Evolutionary conservation across 495 filamentous ascomycete genomes (phyloP), one percentile per base, ranked within the genome.

Genomic region (Trichoderma erinaceum): DNA sequence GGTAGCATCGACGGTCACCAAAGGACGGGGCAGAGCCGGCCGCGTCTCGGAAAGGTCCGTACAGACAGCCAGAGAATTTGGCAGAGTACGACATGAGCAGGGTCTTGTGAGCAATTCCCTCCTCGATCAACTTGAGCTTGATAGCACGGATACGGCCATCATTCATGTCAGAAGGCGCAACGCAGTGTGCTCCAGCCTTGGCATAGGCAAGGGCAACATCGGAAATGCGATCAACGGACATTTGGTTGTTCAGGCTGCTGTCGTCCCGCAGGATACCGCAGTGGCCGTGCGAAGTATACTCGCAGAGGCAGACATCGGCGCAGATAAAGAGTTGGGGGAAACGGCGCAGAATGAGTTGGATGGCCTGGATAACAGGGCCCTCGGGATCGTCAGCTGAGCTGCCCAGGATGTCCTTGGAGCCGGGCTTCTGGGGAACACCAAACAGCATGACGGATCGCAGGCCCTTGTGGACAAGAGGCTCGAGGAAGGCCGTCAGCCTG

Each of bases 251-350:
- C 38, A 99, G 85, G 68, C 86, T 89, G 50, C 92, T 93, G 76
- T 99, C 95, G 71, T 97, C 91, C 56, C 91, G 85, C 29, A 98
- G 83, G 70, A 99, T 96, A 58, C 96, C 95, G 75, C 95, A 99
- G 80, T 99, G 95, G 58, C 95, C 95, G 75, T 99, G 95, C n/a
- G 91, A 94, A 8, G 95, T 98, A 78, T 99, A 99, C 78, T 99
- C 95, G 83, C 95, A 99, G 4, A 99, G 88, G 76, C 95, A 98
- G 63, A 99, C 95, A 78, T 99, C 95, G 44, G 89, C 86, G 65
- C 89, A 87, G 71, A 99, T 89, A 77, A 95, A 99, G 63, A 99
- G 85, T 46, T 89, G 84, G 8, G 96, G 95, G 77, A 97, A 97
- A 25, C 85, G 79, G 67, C 88, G 85, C 68, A 93, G 89, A 52